A percentile compares a stretch with the other conserved stretches of the same genome.
Conservation (phyloP, 2,329 filamentous ascomycete species). For the Fusarium hainanense region DNA sequence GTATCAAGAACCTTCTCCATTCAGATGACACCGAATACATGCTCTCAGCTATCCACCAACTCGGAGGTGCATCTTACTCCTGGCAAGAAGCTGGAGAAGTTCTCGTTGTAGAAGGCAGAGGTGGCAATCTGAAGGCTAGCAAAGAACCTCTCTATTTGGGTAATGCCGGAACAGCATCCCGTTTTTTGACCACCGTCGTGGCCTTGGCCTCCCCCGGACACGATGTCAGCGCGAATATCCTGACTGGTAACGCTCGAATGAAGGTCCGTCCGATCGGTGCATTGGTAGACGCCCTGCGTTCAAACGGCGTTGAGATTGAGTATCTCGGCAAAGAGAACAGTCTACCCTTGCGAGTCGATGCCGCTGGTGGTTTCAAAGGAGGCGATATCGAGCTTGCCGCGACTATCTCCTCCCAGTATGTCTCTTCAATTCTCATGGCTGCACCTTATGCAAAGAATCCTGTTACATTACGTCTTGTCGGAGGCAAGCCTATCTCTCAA, state of each 20-base stretch:
- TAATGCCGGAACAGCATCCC: constrained; percentile 94
- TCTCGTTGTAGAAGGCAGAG: constrained; percentile 88
- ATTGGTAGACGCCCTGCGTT: constrained; percentile 87
- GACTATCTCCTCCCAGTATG: constrained; percentile 98
- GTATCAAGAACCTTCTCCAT: constrained; percentile 91
- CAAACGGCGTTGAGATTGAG: constrained; percentile 87
- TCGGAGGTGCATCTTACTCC: constrained; percentile 87
- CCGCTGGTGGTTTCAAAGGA: constrained; percentile 84
- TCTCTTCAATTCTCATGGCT: constrained; percentile 96
- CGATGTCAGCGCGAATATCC: constrained; percentile 72
- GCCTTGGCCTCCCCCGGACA: constrained; percentile 78
- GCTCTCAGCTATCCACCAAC: constrained; percentile 87
- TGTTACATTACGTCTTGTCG: constrained; percentile 88
- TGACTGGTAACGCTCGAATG: constrained; percentile 97
- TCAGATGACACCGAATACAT: constrained; percentile 98
- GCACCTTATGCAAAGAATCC: constrained; percentile 96
- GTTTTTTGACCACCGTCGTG: constrained; percentile 92
- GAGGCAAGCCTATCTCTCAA: constrained; percentile 97
- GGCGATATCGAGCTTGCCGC: constrained; percentile 92
- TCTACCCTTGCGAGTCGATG: constrained; percentile 83
- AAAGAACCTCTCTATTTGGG: constrained; percentile 86
- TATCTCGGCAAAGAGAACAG: constrained; percentile 88
- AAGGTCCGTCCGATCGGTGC: constrained; percentile 94
- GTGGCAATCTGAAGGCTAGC: constrained; percentile 84
- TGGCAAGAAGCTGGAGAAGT: constrained; percentile 97